Evolutionary conservation across 495 filamentous ascomycete genomes (phyloP).

Genomic region (Podospora bellae-mahoneyi): DNA sequence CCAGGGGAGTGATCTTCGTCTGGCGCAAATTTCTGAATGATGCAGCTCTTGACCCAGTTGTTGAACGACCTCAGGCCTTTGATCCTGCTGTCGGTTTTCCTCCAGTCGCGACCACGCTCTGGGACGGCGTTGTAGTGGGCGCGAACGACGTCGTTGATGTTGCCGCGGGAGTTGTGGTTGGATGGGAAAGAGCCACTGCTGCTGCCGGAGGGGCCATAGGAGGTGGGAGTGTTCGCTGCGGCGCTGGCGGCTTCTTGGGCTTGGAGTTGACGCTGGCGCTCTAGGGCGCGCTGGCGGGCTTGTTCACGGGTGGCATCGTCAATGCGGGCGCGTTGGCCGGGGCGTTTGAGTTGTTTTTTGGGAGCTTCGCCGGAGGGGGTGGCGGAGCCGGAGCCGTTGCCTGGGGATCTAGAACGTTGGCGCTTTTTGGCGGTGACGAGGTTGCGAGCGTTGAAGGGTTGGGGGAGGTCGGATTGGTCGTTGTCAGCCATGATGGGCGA

Average conservation of each 20-base stretch:
- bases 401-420: constrained; percentile 33
- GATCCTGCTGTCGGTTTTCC: constrained; percentile 87
- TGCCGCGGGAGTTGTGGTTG: constrained; percentile 36
- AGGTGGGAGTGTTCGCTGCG: background rate
- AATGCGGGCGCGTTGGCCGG: constrained; percentile 76
- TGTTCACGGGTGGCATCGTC: constrained; percentile 65
- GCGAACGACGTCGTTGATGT: constrained; percentile 78
- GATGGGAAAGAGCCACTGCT: background rate
- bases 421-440: constrained; percentile 55
- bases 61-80: constrained; percentile 93
- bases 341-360: constrained; percentile 73
- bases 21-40: constrained; percentile 95
- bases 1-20: constrained; percentile 62
- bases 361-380: constrained; percentile 41
- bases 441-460: constrained; percentile 55
- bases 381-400: constrained; percentile 24
- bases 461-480: constrained; percentile 42
- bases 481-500: constrained; percentile 10
- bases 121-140: constrained; percentile 97
- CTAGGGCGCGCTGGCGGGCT: constrained; percentile 61
- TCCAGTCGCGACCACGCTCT: constrained; percentile 88
- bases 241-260: constrained; percentile 43
- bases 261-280: constrained; percentile 59
- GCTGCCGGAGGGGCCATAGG: background rate
- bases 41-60: constrained; percentile 96